Evolutionary conservation across 495 filamentous ascomycete species (phyloP).

Genomic region (Podospora pseudoanserina): DNA sequence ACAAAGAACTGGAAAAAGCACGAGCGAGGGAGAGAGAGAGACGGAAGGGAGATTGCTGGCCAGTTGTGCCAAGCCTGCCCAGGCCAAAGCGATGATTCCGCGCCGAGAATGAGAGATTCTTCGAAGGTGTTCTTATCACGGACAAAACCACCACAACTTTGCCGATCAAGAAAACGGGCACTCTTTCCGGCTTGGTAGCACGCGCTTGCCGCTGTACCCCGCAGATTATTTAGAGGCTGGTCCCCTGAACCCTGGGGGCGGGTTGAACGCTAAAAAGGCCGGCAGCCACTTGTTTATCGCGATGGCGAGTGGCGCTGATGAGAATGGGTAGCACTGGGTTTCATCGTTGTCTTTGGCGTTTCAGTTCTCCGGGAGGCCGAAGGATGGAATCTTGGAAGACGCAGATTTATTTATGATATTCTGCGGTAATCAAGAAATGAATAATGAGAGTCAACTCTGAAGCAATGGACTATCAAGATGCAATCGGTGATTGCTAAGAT

Average conservation of each 20-base stretch:
- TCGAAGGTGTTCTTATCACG: neutral
- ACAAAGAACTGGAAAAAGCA: neutral
- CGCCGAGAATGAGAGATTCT: neutral
- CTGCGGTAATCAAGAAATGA: neutral
- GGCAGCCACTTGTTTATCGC: neutral
- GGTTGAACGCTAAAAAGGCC: neutral
- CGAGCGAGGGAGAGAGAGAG: too few relatives aligned
- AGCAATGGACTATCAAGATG: too few relatives aligned
- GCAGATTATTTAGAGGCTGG: neutral
- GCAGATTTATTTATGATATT: neutral
- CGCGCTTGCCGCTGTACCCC: neutral
- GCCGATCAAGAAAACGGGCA: neutral
- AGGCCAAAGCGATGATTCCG: neutral
- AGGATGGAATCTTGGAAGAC: neutral
- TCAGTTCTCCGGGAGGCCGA: conserved; percentile 8
- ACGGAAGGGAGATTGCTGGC: neutral
- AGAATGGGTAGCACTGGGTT: conserved; percentile 12
- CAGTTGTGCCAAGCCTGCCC: neutral
- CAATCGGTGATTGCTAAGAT: too few relatives aligned
- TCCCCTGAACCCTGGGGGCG: neutral
- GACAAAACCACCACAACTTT: neutral
- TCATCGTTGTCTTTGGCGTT: conserved; percentile 12
- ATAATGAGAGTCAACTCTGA: too few relatives aligned
- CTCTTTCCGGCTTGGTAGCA: neutral
- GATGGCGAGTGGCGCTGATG: conserved; percentile 14